Base-by-base conservation (phyloP, 805 yeast species). In the Sugiyamaella mastotermitis region DNA sequence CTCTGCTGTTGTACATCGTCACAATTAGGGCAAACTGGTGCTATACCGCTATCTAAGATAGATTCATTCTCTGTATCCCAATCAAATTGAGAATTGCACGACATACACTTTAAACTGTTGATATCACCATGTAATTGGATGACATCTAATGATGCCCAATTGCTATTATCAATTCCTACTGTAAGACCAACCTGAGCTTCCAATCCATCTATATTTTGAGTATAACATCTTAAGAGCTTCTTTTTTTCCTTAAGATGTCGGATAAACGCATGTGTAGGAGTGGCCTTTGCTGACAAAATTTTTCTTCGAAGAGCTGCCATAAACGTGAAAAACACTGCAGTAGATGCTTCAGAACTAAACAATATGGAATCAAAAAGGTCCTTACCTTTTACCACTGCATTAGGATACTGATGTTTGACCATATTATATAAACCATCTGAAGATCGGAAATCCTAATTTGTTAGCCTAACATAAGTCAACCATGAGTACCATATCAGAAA, bases 171-270 rank as follows among this genome's bases (percentile, higher is more conserved):
- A 60, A 48, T 40, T 2, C 88, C 87, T 34, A 80, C 66, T 26
- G 67, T 69, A 40, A 88, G 63, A 16, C 84, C 81, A 18, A 80
- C 68, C 33, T 66, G 48, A 34, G 76, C 64, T 55, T 90, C 97
- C 24, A 90, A 65, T 0, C 94, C 88, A 58, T 90, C 98, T 42
- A 90, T 90, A 56, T 90, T 90, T 55, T 92, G 97, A 1, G 97
- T 90, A 57, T 90, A 90, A 61, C 97, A 86, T 41, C 95, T 66
- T 34, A 87, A 58, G 31, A 88, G 69, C 59, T 80, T 81, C 43
- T 72, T 76, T 55, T 74, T 74, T 39, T 71, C 77, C 51, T 74
- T 76, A 38, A 80, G 58, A 30, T 66, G 68, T 38, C 68, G 69
- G 29, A 90, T 78, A 52, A 90, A 84, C 45, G 69, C 66, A 58